Base-by-base conservation (phyloP, 768 basidiomycete genomes). In the Pisolithus orientalis region DNA sequence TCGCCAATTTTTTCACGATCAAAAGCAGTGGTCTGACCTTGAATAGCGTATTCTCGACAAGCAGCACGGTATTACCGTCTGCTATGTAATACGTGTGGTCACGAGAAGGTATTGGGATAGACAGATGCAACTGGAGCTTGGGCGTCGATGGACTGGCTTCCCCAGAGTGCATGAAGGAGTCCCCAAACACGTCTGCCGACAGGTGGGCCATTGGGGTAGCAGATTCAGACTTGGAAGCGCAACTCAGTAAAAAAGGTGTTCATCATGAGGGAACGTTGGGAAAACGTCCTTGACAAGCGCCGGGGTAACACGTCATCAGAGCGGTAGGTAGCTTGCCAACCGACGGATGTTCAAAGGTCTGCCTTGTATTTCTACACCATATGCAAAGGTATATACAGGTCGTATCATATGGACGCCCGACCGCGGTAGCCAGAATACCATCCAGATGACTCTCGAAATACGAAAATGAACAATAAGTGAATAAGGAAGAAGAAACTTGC, bases 21-120 rank as follows among this genome's bases (percentile, higher is more conserved):
- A 27, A 52, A 39, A 47, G 24, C 50, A 44, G 42, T 47, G 21
- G 40, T 56, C 58, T 32, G 58, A 80, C 80, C 71, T 78, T 79
- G 70, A 80, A 81, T 17, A 80, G 51, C 0, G 66, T 73, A 39
- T 70, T 71, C 54, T 68, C 69, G 13, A 80, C 73, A 31, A 73
- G 68, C 1, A 82, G 57, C 29, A 75, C 66, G 39, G 72, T 74
- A 44, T 69, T 68, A 21, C 74, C 76, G 51, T 66, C 66, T 0
- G 66, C 66, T 44, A 67, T 65, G 56, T 72, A 80, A 52, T 73
- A 79, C 28, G 67, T 61, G 0, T 66, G 57, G 49, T 79, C 74
- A 39, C 69, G 66, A 47, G 52, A 59, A n/a, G 66, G 66, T 52
- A 67, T 67, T 17, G 65, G 65, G 46, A 66, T 66, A 43, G 68